Evolutionary conservation across 2,329 filamentous ascomycete species (phyloP).

Genomic region (Colletotrichum salicis): DNA sequence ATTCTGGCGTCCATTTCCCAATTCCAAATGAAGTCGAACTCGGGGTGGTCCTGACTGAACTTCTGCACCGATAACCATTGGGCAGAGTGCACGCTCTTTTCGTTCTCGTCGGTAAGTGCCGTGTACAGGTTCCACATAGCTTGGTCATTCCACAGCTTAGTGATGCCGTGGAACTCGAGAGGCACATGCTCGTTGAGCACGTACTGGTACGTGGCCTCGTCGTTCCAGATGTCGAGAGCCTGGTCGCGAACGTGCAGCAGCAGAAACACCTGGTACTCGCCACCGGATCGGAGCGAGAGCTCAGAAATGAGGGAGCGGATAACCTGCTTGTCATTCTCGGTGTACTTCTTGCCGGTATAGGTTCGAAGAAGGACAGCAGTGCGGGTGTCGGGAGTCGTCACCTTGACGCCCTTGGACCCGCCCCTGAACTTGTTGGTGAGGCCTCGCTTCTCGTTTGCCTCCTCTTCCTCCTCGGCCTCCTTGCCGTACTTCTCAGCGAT

Average conservation of each 20-base stretch:
- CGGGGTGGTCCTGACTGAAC: conserved; percentile 79
- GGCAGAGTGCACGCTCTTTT: conserved; percentile 65
- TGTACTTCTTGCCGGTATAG: conserved; percentile 80
- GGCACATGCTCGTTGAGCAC: conserved; percentile 73
- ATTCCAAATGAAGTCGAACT: conserved; percentile 87
- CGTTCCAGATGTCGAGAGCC: conserved; percentile 67
- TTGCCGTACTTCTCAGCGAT: conserved; percentile 29
- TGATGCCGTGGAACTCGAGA: conserved; percentile 75
- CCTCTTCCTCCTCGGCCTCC: conserved; percentile 3
- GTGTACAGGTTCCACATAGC: conserved; percentile 83
- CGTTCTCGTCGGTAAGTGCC: conserved; percentile 71
- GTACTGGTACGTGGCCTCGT: conserved; percentile 66
- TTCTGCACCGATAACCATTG: conserved; percentile 81
- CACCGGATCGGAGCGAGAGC: conserved; percentile 78
- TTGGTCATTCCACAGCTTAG: conserved; percentile 78
- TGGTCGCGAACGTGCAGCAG: conserved; percentile 81
- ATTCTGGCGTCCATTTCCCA: conserved; percentile 87
- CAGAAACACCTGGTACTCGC: conserved; percentile 83
- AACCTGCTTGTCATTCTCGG: conserved; percentile 80
- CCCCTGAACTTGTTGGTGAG: conserved; percentile 13
- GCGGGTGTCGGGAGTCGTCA: conserved; percentile 47
- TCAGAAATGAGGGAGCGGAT: conserved; percentile 84
- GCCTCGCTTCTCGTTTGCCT: conserved; percentile 21
- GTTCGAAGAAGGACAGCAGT: conserved; percentile 82
- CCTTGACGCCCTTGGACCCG: conserved; percentile 17